Conservation (phyloP, 2,329 filamentous ascomycete genomes). For the Neonectria faginata region DNA sequence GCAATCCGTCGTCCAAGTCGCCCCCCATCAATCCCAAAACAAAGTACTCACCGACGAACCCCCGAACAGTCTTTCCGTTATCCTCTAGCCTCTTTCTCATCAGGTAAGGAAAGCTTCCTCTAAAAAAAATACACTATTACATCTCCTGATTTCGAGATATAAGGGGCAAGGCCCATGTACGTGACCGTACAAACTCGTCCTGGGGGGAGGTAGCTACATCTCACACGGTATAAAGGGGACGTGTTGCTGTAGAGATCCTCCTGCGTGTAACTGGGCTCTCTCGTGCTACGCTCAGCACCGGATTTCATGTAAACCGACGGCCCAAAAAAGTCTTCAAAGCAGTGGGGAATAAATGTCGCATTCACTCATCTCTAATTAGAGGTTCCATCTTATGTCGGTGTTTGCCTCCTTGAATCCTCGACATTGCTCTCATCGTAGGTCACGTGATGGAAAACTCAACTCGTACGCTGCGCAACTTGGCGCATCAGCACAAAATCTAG, state of each 20-base stretch:
- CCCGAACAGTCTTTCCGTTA: not conserved
- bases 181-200: conserved; percentile 8
- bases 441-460: not conserved
- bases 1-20: not conserved
- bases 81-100: not conserved
- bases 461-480: not conserved
- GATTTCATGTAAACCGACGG: not conserved
- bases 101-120: not conserved
- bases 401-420: not conserved
- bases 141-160: not conserved
- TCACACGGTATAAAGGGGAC: not conserved
- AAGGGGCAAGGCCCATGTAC: not conserved
- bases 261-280: not conserved
- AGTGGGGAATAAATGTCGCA: not conserved
- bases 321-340: not conserved
- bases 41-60: not conserved
- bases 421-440: not conserved
- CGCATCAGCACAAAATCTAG: not conserved
- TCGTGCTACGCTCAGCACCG: not conserved
- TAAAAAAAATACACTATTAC: not conserved
- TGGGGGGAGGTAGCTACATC: not conserved
- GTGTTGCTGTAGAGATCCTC: not conserved
- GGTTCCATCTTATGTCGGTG: too few species aligned
- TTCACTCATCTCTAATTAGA: not conserved
- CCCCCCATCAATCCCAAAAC: not conserved